Evolutionary conservation across 495 filamentous ascomycete genomes (phyloP).

Genomic region (Venustampulla echinocandica): DNA sequence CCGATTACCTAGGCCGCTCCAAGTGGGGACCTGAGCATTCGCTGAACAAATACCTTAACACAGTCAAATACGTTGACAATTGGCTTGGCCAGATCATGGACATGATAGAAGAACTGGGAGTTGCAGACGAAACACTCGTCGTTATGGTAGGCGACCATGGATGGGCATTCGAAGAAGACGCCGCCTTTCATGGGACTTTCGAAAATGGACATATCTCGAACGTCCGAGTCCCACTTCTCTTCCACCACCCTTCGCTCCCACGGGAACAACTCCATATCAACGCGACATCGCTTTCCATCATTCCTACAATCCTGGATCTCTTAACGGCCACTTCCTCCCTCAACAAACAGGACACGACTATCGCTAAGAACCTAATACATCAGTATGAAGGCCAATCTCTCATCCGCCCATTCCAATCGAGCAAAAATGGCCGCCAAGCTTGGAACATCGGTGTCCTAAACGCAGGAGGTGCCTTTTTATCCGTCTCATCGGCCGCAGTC

Average conservation of each 20-base stretch:
- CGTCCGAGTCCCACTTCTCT: slow-evolving; percentile 42
- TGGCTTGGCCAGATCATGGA: slow-evolving; percentile 37
- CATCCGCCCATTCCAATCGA: slow-evolving; percentile 31
- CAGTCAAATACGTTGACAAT: slow-evolving; percentile 34
- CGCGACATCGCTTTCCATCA: slow-evolving; percentile 36
- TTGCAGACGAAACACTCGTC: slow-evolving; percentile 41
- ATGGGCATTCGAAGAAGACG: slow-evolving; percentile 36
- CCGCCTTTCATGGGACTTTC: slow-evolving; percentile 37
- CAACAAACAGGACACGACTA: slow-evolving; percentile 24
- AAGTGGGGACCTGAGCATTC: slow-evolving; percentile 15
- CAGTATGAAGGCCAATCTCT: slow-evolving; percentile 41
- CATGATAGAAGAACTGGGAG: slow-evolving; percentile 38
- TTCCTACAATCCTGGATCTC: slow-evolving; percentile 43
- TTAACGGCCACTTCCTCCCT: slow-evolving; percentile 37
- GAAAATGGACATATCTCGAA: slow-evolving; percentile 42
- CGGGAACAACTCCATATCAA: slow-evolving; percentile 34
- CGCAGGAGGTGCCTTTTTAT: slow-evolving; percentile 34
- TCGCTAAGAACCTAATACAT: slow-evolving; percentile 31
- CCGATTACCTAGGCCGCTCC: slow-evolving; percentile 29
- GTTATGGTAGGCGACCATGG: slow-evolving; percentile 43
- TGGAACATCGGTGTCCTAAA: slow-evolving; percentile 42
- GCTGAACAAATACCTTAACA: slow-evolving; percentile 36
- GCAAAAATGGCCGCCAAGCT: slow-evolving; percentile 28
- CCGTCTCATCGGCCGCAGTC: slow-evolving; percentile 31
- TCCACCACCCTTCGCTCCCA: slow-evolving; percentile 39